Conservation (phyloP, 352 stramenopile genomes). For the Peronospora belbahrii region DNA sequence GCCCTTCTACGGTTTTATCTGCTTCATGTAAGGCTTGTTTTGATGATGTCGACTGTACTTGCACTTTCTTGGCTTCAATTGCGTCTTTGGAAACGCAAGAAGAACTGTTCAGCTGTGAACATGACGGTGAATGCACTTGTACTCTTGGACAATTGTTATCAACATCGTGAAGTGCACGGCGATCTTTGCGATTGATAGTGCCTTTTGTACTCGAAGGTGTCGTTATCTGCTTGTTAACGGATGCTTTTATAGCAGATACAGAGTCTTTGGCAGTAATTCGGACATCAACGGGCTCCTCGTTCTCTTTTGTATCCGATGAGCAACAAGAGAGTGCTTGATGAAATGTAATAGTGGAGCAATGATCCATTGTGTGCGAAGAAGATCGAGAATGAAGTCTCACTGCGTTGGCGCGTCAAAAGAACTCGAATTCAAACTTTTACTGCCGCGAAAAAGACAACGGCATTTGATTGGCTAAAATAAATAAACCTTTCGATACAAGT, state of each 20-base stretch:
- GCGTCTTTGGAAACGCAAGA: neutral
- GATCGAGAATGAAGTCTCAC: conserved; percentile 12
- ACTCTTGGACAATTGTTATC: conserved; percentile 17
- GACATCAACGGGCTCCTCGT: conserved; percentile 16
- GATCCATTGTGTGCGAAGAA: conserved; percentile 19
- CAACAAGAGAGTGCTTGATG: neutral
- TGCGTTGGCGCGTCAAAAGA: conserved; percentile 11
- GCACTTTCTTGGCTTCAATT: conserved; percentile 10
- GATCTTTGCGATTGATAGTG: conserved; percentile 1
- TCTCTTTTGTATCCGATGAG: conserved; percentile 27
- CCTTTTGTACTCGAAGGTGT: conserved; percentile 1
- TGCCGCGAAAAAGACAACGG: conserved; percentile 12
- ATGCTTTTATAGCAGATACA: conserved; percentile 1
- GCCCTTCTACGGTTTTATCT: neutral
- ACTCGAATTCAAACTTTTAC: conserved; percentile 27
- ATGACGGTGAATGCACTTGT: neutral
- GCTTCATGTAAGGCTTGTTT: neutral
- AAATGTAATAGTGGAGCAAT: neutral
- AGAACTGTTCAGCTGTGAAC: neutral
- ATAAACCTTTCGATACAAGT: neutral
- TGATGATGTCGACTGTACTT: neutral
- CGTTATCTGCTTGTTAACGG: conserved; percentile 11
- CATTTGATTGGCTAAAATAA: conserved; percentile 24
- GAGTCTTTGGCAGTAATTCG: conserved; percentile 1
- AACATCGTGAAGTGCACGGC: conserved; percentile 26